Evolutionary conservation across 2,329 filamentous ascomycete species (phyloP).

Genomic region (Beauveria sp.): DNA sequence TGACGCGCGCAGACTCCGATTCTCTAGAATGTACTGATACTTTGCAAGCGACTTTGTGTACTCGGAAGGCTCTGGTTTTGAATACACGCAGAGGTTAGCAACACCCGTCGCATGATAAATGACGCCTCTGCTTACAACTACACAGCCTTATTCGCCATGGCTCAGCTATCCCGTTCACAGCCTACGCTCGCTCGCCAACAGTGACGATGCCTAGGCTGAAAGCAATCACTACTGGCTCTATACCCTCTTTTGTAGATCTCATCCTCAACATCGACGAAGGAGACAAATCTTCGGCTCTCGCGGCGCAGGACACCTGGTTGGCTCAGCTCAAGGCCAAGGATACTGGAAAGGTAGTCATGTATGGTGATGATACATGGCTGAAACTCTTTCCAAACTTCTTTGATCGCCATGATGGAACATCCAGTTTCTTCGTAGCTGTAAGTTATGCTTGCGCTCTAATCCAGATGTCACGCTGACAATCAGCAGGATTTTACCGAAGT

Average conservation of each 20-base stretch:
- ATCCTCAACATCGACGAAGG: slow-evolving; percentile 95
- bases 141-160: slow-evolving; percentile 74
- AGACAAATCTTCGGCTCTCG: slow-evolving; percentile 81
- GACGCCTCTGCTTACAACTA: slow-evolving; percentile 11
- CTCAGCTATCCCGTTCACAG: slow-evolving; percentile 84
- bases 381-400: slow-evolving; percentile 92
- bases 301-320: slow-evolving; percentile 90
- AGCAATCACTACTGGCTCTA: slow-evolving; percentile 92
- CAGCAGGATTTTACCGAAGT: slow-evolving; percentile 93
- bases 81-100: slow-evolving; percentile 78
- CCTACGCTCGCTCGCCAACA: slow-evolving; percentile 90
- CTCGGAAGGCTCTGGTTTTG: slow-evolving; percentile 69
- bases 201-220: slow-evolving; percentile 98
- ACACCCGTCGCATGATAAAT: not conserved
- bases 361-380: slow-evolving; percentile 96
- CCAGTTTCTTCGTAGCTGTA: slow-evolving; percentile 96
- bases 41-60: slow-evolving; percentile 84
- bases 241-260: slow-evolving; percentile 95
- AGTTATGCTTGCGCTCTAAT: slow-evolving; percentile 30
- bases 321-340: slow-evolving; percentile 76
- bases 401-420: slow-evolving; percentile 80
- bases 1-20: slow-evolving; percentile 27
- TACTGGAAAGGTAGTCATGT: slow-evolving; percentile 77
- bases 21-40: not conserved
- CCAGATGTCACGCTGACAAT: not conserved